Evolutionary conservation across 108 stramenopile species (phyloP).

Genomic region (Nannochloropsis salina): DNA sequence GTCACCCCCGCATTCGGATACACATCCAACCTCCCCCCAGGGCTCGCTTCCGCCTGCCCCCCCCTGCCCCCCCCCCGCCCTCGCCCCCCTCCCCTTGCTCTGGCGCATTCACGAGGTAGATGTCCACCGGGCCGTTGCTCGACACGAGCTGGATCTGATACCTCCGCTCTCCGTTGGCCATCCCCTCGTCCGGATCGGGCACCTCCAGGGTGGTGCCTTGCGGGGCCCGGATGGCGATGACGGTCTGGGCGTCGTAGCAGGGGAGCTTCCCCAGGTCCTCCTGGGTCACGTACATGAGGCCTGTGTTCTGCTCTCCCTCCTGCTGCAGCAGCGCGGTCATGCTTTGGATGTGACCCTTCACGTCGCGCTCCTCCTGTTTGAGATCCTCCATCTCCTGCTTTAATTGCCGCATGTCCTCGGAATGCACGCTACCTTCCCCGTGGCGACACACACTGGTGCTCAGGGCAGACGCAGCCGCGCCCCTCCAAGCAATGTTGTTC

Average conservation of each 20-base stretch:
- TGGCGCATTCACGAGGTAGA: constrained; percentile 53
- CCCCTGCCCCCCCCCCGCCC: neutral
- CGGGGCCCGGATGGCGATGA: constrained; percentile 83
- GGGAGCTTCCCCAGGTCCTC: neutral
- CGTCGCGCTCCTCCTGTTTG: neutral
- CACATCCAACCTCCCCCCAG: neutral
- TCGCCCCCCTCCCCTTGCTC: constrained; percentile 3
- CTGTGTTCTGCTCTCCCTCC: neutral
- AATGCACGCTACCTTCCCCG: neutral
- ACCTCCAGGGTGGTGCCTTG: constrained; percentile 78
- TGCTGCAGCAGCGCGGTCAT: neutral
- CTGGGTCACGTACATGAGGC: constrained; percentile 9
- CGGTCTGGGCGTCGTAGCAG: constrained; percentile 42
- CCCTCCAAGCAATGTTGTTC: constrained; percentile 78
- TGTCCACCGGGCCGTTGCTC: constrained; percentile 58
- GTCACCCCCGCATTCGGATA: neutral
- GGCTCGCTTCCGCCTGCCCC: neutral
- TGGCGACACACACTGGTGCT: neutral
- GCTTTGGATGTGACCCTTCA: neutral
- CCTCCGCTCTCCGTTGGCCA: constrained; percentile 61
- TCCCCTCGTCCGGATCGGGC: constrained; percentile 70
- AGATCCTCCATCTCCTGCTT: constrained; percentile 1
- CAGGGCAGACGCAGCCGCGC: constrained; percentile 22
- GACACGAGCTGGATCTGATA: constrained; percentile 79
- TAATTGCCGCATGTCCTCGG: neutral